Evolutionary conservation across 495 filamentous ascomycete species (phyloP).

Genomic region (Terfezia claveryi): DNA sequence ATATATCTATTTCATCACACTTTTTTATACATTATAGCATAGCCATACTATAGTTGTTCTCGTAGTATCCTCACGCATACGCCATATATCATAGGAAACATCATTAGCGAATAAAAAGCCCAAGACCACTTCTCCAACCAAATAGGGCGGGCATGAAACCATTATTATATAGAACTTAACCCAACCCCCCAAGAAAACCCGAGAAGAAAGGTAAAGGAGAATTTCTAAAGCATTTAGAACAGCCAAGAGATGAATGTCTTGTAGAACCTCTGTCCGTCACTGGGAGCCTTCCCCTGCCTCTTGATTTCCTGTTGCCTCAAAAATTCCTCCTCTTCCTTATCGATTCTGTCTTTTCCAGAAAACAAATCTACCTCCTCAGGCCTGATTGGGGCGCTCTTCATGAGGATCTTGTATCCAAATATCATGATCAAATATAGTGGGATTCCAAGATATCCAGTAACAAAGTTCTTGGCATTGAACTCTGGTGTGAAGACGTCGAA

Average conservation of each 20-base stretch:
- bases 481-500: conserved; percentile 50
- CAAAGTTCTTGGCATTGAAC: conserved; percentile 50
- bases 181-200: not conserved
- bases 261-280: conserved; percentile 32
- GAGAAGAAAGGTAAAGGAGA: not conserved
- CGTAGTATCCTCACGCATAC: no score
- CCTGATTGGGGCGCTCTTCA: conserved; percentile 29
- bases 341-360: conserved; percentile 49
- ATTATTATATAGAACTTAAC: not conserved
- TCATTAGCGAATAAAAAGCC: no score
- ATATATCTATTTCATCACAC: no score
- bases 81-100: no score
- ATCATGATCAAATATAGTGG: conserved; percentile 53
- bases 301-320: conserved; percentile 31
- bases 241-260: conserved; percentile 41
- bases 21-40: no score
- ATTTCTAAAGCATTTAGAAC: conserved; percentile 25
- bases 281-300: conserved; percentile 14
- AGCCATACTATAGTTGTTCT: no score
- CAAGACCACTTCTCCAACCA: no score
- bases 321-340: conserved; percentile 50
- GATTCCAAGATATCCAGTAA: conserved; percentile 66
- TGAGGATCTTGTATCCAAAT: conserved; percentile 43
- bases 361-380: conserved; percentile 44
- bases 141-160: no score